phyloP scores from a whole-genome alignment of 2,329 filamentous ascomycete genomes.

The Penicillium occitanis region DNA sequence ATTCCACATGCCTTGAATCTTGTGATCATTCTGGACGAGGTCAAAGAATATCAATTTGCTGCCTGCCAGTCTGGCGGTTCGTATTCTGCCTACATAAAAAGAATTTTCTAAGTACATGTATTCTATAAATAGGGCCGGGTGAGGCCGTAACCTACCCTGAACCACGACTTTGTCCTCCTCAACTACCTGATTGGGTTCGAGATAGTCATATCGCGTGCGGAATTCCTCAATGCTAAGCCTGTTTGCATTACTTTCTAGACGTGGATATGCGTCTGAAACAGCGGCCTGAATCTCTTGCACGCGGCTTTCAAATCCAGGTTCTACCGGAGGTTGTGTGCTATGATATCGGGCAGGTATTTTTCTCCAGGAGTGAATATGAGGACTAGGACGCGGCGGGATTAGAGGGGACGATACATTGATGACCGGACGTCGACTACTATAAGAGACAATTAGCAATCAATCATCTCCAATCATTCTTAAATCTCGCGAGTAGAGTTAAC shows the following conservation, averaged over 20 bases:
- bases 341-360: conserved; percentile 22
- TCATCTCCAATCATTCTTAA: neutral
- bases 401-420: neutral
- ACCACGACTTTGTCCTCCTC: conserved; percentile 42
- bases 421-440: neutral
- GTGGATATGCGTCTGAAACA: conserved; percentile 41
- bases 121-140: conserved; percentile 23
- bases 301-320: conserved; percentile 37
- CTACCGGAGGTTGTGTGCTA: conserved; percentile 34
- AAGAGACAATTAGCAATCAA: neutral
- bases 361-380: neutral
- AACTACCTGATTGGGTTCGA: conserved; percentile 42
- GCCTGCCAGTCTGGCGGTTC: conserved; percentile 68
- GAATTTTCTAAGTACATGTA: conserved; percentile 41
- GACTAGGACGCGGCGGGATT: neutral
- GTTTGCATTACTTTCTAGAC: conserved; percentile 32
- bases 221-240: conserved; percentile 40
- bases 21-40: conserved; percentile 69
- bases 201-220: conserved; percentile 36
- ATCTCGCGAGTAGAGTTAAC: neutral
- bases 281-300: conserved; percentile 39
- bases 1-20: conserved; percentile 75
- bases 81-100: conserved; percentile 65
- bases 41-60: conserved; percentile 83
- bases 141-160: conserved; percentile 42